A percentile compares a stretch with the other conserved stretches of the same genome.
Conservation (phyloP, 257 asterid species). For the Jacaranda mimosifolia region DNA sequence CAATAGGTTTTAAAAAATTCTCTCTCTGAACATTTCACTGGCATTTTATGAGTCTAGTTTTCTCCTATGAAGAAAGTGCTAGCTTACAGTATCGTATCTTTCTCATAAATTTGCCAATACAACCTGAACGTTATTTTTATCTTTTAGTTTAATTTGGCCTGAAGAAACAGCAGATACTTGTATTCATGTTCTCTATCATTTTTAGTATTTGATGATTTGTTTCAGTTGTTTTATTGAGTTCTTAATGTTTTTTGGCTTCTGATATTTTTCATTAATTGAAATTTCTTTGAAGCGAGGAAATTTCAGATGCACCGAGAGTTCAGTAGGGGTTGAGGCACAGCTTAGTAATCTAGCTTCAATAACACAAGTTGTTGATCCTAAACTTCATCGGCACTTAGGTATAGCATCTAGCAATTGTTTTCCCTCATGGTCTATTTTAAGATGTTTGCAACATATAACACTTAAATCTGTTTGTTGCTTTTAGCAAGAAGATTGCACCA, state of each 20-base stretch:
- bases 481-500: background rate
- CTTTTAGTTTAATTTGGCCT: constrained; percentile 5
- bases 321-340: constrained; percentile 92
- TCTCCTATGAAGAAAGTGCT: background rate
- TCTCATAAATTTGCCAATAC: background rate
- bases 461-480: background rate
- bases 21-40: background rate
- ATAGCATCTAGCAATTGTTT: constrained; percentile 34
- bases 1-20: background rate
- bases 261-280: constrained; percentile 41
- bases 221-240: constrained; percentile 1
- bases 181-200: background rate
- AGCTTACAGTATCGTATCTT: background rate
- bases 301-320: constrained; percentile 91
- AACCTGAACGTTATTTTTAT: background rate
- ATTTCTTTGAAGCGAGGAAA: constrained; percentile 84
- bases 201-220: background rate
- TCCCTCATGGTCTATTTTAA: background rate
- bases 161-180: background rate
- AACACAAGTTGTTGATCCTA: constrained; percentile 91
- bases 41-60: constrained; percentile 1
- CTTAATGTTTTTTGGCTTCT: constrained; percentile 38
- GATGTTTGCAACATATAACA: constrained; percentile 24
- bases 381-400: constrained; percentile 98
- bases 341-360: constrained; percentile 84